Evolutionary conservation across 2,329 filamentous ascomycete genomes (phyloP).

Genomic region (Exophiala dermatitidis): DNA sequence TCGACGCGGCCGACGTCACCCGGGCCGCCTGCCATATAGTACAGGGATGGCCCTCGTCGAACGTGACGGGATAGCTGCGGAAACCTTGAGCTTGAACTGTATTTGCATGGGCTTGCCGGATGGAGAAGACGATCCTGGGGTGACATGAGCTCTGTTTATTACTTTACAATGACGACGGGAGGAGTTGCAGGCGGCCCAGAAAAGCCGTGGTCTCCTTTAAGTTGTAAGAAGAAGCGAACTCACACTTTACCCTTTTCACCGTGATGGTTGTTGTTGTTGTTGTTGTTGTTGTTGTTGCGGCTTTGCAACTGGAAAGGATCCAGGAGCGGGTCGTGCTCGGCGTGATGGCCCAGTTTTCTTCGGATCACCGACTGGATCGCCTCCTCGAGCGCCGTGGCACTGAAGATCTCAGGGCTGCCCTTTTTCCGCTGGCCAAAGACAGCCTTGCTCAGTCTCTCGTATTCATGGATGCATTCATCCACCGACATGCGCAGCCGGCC

Average conservation of each 20-base stretch:
- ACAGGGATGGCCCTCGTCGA: background rate
- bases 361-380: background rate
- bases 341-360: background rate
- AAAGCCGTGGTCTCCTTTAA: too few species aligned
- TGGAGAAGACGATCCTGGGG: background rate
- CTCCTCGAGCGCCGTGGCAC: background rate
- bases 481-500: constrained; percentile 32
- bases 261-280: too few species aligned
- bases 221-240: too few species aligned
- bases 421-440: constrained; percentile 23
- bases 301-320: background rate
- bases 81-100: background rate
- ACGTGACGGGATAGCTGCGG: background rate
- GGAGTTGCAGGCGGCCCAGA: too few species aligned
- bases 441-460: constrained; percentile 26
- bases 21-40: constrained; percentile 29
- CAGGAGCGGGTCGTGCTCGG: background rate
- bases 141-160: background rate
- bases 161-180: background rate
- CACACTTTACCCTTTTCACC: background rate
- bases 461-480: constrained; percentile 31
- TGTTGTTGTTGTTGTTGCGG: too few species aligned
- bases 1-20: constrained; percentile 30
- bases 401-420: background rate
- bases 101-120: background rate